Conservation (phyloP, 768 basidiomycete genomes). For the Lentinula detonsa region DNA sequence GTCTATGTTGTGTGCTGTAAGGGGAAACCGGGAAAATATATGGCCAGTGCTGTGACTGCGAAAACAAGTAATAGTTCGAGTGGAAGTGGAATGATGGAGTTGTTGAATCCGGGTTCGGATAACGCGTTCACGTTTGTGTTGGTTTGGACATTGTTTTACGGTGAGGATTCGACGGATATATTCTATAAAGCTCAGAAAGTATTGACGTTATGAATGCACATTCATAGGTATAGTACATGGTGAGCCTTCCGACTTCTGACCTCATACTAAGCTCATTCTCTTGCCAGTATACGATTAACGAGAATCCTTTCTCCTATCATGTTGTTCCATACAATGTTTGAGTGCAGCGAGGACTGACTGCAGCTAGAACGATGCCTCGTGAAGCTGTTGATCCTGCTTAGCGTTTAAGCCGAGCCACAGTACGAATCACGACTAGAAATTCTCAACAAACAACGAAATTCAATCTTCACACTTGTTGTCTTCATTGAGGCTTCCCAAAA, state of each 20-base stretch:
- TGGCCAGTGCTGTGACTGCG: not conserved
- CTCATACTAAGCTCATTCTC: not conserved
- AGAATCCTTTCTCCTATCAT: not conserved
- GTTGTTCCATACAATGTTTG: no score
- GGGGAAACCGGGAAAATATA: slow-evolving; percentile 36
- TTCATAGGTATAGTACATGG: slow-evolving; percentile 42
- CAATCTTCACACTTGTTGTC: no score
- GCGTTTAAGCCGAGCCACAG: no score
- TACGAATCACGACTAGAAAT: no score
- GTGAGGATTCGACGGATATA: slow-evolving; percentile 34
- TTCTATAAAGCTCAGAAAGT: not conserved
- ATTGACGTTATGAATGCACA: not conserved
- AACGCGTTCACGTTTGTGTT: slow-evolving; percentile 88
- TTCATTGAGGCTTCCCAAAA: no score
- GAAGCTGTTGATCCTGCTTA: no score
- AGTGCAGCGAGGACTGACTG: no score
- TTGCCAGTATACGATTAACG: slow-evolving; percentile 1
- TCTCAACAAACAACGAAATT: no score
- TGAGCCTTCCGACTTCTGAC: slow-evolving; percentile 11
- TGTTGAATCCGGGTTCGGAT: slow-evolving; percentile 84
- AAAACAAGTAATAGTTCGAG: slow-evolving; percentile 23
- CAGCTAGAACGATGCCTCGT: no score
- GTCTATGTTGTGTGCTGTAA: slow-evolving; percentile 70
- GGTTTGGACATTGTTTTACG: slow-evolving; percentile 92
- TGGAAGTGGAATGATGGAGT: slow-evolving; percentile 57